These are phyloP conservation scores for Wallacemonas sp. DNA, from an alignment of 208 protist genomes.

Conservation along the genomic window DNA sequence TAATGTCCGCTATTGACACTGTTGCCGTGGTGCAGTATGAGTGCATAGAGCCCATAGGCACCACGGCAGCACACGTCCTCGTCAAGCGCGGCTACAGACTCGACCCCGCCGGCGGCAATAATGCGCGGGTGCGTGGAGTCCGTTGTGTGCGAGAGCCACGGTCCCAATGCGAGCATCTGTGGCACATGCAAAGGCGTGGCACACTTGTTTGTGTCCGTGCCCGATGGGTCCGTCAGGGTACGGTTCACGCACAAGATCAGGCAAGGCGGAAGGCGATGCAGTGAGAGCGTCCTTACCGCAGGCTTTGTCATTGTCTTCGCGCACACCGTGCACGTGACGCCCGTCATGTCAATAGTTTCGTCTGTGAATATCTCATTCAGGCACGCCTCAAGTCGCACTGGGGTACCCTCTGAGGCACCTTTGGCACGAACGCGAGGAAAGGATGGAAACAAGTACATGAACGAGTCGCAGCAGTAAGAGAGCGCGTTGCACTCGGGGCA, in stretches of 20 bases:
- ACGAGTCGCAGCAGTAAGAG: slow-evolving; percentile 24
- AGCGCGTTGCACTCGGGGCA: slow-evolving; percentile 16
- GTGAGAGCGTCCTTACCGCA: not conserved
- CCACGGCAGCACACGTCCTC: not conserved
- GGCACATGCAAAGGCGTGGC: slow-evolving; percentile 5
- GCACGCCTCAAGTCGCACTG: slow-evolving; percentile 10
- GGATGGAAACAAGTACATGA: slow-evolving; percentile 17
- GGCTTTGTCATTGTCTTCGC: not conserved
- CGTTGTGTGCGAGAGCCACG: slow-evolving; percentile 1
- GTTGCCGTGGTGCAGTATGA: slow-evolving; percentile 17
- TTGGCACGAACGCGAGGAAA: not conserved
- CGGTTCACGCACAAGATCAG: slow-evolving; percentile 28
- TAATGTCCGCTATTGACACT: slow-evolving; percentile 19
- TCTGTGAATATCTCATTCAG: not conserved
- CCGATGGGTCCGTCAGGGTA: slow-evolving; percentile 14
- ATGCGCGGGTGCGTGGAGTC: not conserved
- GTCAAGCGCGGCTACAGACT: slow-evolving; percentile 14
- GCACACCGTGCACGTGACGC: slow-evolving; percentile 17
- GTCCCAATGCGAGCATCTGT: not conserved
- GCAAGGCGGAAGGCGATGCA: slow-evolving; percentile 20
- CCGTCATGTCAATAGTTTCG: slow-evolving; percentile 18
- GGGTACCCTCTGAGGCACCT: not conserved
- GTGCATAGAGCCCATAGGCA: slow-evolving; percentile 22
- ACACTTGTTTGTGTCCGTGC: slow-evolving; percentile 11
- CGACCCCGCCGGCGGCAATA: not conserved